These are phyloP conservation scores for Linum trigynum DNA, from an alignment of 345 rosid species.

Conservation along the genomic window DNA sequence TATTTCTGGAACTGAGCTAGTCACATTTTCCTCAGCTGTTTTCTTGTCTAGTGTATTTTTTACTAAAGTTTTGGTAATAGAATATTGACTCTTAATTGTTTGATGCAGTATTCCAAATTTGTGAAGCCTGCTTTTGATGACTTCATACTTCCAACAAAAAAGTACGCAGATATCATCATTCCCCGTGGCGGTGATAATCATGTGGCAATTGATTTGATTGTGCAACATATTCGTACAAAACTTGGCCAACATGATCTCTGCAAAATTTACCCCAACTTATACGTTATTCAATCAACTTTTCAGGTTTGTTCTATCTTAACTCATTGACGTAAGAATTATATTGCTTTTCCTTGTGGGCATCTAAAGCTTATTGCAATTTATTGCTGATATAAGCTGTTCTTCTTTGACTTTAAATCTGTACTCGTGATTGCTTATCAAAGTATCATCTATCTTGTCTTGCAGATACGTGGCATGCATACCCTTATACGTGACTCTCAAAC, in stretches of 20 bases:
- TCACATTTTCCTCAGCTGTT: background rate
- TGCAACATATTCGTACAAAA: constrained; percentile 93
- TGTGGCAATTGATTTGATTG: constrained; percentile 94
- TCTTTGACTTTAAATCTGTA: too few species aligned
- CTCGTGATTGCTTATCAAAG: background rate
- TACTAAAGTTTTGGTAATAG: too few species aligned
- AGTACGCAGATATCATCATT: constrained; percentile 93
- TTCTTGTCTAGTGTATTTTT: background rate
- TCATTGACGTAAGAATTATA: background rate
- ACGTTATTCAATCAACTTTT: constrained; percentile 92
- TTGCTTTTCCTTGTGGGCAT: too few species aligned
- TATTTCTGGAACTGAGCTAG: background rate
- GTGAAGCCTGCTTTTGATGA: constrained; percentile 99
- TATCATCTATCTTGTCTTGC: constrained; percentile 22
- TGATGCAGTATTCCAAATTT: constrained; percentile 93
- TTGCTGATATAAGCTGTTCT: background rate
- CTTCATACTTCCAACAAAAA: constrained; percentile 97
- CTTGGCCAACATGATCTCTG: constrained; percentile 98
- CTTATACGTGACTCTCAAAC: constrained; percentile 92
- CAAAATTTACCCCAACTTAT: constrained; percentile 91
- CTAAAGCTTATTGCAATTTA: background rate
- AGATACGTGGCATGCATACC: constrained; percentile 99
- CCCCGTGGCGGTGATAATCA: constrained; percentile 99
- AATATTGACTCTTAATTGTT: constrained; percentile 7
- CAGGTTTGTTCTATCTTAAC: constrained; percentile 44